Evolutionary conservation across 768 basidiomycete species (phyloP).

Genomic region (Holtermanniella nyarrowii): DNA sequence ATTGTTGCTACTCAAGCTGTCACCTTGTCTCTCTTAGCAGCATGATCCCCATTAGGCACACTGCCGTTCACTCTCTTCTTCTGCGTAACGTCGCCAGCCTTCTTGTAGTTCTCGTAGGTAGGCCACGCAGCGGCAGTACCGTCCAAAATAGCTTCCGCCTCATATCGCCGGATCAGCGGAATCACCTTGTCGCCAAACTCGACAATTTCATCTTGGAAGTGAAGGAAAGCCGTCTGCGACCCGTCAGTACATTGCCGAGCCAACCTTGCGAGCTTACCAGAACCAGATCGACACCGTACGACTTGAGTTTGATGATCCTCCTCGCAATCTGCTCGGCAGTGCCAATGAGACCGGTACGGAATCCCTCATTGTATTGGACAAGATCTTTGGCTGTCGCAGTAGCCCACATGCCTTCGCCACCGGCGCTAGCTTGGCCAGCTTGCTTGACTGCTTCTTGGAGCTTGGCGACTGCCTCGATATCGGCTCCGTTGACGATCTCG

Average conservation of each 20-base stretch:
- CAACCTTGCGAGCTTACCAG: not conserved
- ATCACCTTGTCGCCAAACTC: not conserved
- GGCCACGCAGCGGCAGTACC: not conserved
- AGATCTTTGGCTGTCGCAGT: no score
- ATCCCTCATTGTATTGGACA: no score
- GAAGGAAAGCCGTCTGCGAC: not conserved
- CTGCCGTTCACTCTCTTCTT: not conserved
- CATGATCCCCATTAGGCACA: no score
- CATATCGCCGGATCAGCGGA: not conserved
- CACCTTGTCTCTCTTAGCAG: not conserved
- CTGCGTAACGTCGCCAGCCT: not conserved
- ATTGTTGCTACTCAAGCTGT: not conserved
- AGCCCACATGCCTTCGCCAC: not conserved
- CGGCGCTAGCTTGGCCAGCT: not conserved
- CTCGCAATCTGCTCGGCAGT: slow-evolving; percentile 14
- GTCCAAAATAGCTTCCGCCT: not conserved
- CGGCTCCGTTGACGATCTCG: slow-evolving; percentile 21
- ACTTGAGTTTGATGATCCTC: slow-evolving; percentile 1
- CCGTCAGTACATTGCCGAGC: not conserved
- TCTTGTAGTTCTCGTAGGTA: not conserved
- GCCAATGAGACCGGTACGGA: slow-evolving; percentile 25
- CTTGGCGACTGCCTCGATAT: slow-evolving; percentile 22
- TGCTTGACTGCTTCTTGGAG: slow-evolving; percentile 9
- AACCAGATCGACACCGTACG: not conserved
- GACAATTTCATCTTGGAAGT: slow-evolving; percentile 1